A percentile compares a stretch with the other conserved stretches of the same genome.
phyloP scores from a whole-genome alignment of 306 rosid species.

The Abrus pulchellus region DNA sequence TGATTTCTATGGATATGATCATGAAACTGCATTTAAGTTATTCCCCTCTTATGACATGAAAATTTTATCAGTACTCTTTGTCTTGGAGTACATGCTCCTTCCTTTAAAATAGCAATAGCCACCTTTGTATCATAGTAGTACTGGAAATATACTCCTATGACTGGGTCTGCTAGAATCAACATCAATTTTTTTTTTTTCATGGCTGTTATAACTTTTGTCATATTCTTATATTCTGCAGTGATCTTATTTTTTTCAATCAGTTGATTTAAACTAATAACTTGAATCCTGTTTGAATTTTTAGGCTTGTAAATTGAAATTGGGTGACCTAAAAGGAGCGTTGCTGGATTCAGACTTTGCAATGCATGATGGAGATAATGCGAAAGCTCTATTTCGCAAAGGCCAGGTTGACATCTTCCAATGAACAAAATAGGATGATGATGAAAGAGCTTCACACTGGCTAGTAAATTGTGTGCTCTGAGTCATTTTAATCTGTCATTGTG shows the following conservation, averaged over 20 bases:
- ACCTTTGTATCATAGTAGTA: no score
- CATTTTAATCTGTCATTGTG: neutral
- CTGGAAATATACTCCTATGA: neutral
- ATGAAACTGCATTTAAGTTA: neutral
- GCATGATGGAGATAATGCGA: conserved; percentile 65
- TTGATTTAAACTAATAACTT: conserved; percentile 16
- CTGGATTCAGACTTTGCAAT: conserved; percentile 64
- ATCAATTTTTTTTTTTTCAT: neutral
- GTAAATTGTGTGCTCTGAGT: conserved; percentile 32
- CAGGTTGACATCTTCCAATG: conserved; percentile 55
- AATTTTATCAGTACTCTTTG: no score
- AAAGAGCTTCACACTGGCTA: conserved; percentile 24
- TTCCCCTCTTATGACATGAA: neutral
- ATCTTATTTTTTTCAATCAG: neutral
- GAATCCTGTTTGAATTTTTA: conserved; percentile 39
- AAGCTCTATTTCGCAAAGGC: conserved; percentile 69
- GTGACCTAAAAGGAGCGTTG: conserved; percentile 62
- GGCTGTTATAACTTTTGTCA: conserved; percentile 1
- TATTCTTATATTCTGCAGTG: neutral
- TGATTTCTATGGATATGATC: neutral
- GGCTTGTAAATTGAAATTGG: conserved; percentile 68
- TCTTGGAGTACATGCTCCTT: no score
- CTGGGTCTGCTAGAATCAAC: conserved; percentile 2
- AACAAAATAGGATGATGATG: conserved; percentile 31
- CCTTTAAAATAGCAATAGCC: no score